Evolutionary conservation across 371 early-diverging fungal species (phyloP), one percentile per base, ranked within the genome.

Genomic region (Syncephalastrum sp.): DNA sequence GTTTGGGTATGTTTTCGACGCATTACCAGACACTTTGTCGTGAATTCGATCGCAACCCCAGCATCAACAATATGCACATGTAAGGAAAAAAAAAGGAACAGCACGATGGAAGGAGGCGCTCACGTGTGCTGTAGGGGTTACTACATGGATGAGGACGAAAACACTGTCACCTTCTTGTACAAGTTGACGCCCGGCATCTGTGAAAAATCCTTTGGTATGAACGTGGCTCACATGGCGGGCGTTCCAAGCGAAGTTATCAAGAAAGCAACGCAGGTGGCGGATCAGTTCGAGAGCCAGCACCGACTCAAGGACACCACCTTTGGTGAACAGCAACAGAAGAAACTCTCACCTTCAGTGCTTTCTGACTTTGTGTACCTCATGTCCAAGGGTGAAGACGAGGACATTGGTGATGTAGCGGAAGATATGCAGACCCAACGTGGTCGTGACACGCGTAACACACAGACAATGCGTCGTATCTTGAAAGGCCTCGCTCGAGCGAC

Each of bases 211-310:
- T 74, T 74, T 69, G 97, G 97, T 55, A 90, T 97, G 87, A 91
- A 96, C 60, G 94, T 97, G 0, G 99, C 99, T 0, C 85, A 77
- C 21, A 93, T 99, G 91, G 99, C 99, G 0, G 97, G 97, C 13
- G 86, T 99, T 5, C 97, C 98, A 0, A 33, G 55, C 17, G 47
- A 53, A 5, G 66, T 88, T 29, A 75, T 86, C 8, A 67, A 72
- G n/a, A 69, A 83, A 21, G 96, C 96, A 6, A 82, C 82, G 21
- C 58, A 54, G 5, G 79, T 89, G 42, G 94, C 95, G 0, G 77
- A 84, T 13, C 62, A 85, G 45, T 92, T 93, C 59, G 94, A 96
- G 61, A 59, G 56, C 12, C 51, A 53, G 0, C 72, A 75, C 50
- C 64, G 70, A n/a, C 24, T 66, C 3, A 70, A 68, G 29, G 79